Evolutionary conservation across 2,329 filamentous ascomycete species (phyloP).

Genomic region (Colletotrichum simmondsii): DNA sequence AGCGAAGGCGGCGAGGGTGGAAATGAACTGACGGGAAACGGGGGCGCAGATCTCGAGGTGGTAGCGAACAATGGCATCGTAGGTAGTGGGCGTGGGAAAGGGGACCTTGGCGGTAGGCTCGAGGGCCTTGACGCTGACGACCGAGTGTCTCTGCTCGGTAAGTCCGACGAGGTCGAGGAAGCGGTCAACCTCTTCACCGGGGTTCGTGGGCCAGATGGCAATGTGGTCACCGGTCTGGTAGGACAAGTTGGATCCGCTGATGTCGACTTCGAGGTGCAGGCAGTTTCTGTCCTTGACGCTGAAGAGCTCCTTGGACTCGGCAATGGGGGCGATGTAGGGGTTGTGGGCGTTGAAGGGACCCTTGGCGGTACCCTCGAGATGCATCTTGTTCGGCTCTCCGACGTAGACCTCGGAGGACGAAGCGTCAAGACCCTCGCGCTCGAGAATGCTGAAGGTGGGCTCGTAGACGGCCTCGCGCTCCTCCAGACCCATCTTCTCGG

Average conservation of each 20-base stretch:
- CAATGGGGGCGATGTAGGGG: constrained; percentile 94
- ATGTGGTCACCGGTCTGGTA: constrained; percentile 99
- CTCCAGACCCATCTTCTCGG: constrained; percentile 86
- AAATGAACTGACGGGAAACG: constrained; percentile 94
- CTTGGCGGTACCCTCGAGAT: constrained; percentile 85
- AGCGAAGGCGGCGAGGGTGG: constrained; percentile 87
- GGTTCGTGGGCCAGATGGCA: constrained; percentile 96
- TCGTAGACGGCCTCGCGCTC: constrained; percentile 98
- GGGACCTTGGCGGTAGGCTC: constrained; percentile 97
- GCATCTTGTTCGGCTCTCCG: constrained; percentile 95
- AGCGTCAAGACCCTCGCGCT: constrained; percentile 77
- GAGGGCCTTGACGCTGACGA: constrained; percentile 89
- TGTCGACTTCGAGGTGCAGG: constrained; percentile 93
- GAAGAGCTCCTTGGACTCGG: constrained; percentile 92
- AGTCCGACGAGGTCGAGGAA: constrained; percentile 85
- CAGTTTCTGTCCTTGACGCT: constrained; percentile 91
- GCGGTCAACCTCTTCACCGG: constrained; percentile 90
- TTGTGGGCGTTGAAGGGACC: constrained; percentile 97
- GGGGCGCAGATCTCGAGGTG: constrained; percentile 97
- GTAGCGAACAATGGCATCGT: constrained; percentile 91
- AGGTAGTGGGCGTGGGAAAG: constrained; percentile 96
- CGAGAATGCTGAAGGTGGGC: constrained; percentile 85
- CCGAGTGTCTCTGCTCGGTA: constrained; percentile 78
- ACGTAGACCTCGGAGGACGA: constrained; percentile 89
- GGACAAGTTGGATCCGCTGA: constrained; percentile 86